Base-by-base conservation (phyloP, 139 green algal genomes). In the Tetraselmis striata region DNA sequence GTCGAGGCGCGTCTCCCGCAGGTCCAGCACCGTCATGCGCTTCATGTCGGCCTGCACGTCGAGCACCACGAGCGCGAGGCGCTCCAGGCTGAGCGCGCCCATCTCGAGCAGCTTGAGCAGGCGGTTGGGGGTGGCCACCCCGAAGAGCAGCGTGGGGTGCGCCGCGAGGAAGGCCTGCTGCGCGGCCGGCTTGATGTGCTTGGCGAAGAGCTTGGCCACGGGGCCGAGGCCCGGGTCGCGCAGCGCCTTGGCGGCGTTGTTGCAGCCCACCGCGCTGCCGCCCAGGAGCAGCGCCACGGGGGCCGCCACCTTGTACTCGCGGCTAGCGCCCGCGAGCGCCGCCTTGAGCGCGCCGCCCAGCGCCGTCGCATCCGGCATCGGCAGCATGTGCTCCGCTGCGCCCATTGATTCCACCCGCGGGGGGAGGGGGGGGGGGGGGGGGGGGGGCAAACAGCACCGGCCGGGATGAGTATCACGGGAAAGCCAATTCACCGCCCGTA, bases 151-250 rank as follows among this genome's bases (percentile, higher is more conserved):
- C 45, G 11, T 18, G 0, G 79, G 76, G 59, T 77, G n/a, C 28
- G 32, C 77, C 2, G 67, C 26, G 29, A 92, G 77, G 23, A 79
- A 1, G 31, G 77, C 32, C 59, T 83, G 80, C 85, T 92, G 88
- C 83, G 90, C 87, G n/a, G 22, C n/a, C 32, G 89, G 76, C 74
- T 92, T 91, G 23, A 92, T 79, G 82, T 92, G 88, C 80, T 92
- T 92, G 27, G 88, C 87, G 88, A 92, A 92, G 31, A 92, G 79
- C 79, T 92, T 92, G 79, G 80, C 88, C 0, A 92, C 45, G 5
- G 11, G 45, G 18, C 45, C 45, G 45, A 5, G 18, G 45, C 11
- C 45, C 18, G 45, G 45, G 11, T 67, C 11, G 5, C 45, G 45
- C 45, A 67, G 18, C 18, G 45, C 45, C 45, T 67, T 67, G 11